phyloP scores from a whole-genome alignment of 2,329 filamentous ascomycete genomes.

The Bimuria novae-zelandiae region DNA sequence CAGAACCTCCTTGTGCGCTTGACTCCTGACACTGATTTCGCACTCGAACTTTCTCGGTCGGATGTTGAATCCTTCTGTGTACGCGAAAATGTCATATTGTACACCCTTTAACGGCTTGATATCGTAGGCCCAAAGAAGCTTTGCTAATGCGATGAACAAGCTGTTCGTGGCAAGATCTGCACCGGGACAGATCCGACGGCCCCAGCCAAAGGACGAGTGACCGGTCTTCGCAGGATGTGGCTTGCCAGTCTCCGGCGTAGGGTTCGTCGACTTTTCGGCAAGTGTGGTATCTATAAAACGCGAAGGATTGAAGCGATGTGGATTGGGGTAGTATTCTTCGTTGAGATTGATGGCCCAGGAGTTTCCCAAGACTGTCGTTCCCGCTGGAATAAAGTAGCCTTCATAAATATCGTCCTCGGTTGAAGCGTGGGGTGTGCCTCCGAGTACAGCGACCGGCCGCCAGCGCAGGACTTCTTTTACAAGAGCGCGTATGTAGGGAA shows the following conservation, averaged over 20 bases:
- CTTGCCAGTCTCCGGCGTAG: slow-evolving; percentile 22
- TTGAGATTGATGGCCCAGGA: slow-evolving; percentile 53
- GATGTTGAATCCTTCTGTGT: slow-evolving; percentile 50
- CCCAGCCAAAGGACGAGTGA: slow-evolving; percentile 45
- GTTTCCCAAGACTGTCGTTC: slow-evolving; percentile 53
- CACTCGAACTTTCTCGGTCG: slow-evolving; percentile 44
- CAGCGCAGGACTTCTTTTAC: slow-evolving; percentile 45
- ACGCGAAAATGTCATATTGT: slow-evolving; percentile 47
- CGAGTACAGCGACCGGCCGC: slow-evolving; percentile 48
- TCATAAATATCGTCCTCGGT: slow-evolving; percentile 56
- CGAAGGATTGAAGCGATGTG: slow-evolving; percentile 47
- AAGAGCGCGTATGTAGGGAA: slow-evolving; percentile 47
- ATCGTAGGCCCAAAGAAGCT: slow-evolving; percentile 44
- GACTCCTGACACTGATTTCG: slow-evolving; percentile 39
- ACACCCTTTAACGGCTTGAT: slow-evolving; percentile 35
- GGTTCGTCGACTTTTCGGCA: slow-evolving; percentile 21
- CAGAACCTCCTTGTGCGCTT: slow-evolving; percentile 34
- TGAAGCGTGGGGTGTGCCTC: slow-evolving; percentile 54
- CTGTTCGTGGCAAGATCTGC: slow-evolving; percentile 38
- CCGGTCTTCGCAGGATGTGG: slow-evolving; percentile 36
- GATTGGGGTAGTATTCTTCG: slow-evolving; percentile 46
- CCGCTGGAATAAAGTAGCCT: slow-evolving; percentile 55
- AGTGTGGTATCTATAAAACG: slow-evolving; percentile 43
- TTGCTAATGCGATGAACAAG: slow-evolving; percentile 39
- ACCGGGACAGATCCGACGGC: slow-evolving; percentile 39